These are phyloP conservation scores for Macrotyloma uniflorum DNA, from an alignment of 306 rosid species.

Conservation along the genomic window DNA sequence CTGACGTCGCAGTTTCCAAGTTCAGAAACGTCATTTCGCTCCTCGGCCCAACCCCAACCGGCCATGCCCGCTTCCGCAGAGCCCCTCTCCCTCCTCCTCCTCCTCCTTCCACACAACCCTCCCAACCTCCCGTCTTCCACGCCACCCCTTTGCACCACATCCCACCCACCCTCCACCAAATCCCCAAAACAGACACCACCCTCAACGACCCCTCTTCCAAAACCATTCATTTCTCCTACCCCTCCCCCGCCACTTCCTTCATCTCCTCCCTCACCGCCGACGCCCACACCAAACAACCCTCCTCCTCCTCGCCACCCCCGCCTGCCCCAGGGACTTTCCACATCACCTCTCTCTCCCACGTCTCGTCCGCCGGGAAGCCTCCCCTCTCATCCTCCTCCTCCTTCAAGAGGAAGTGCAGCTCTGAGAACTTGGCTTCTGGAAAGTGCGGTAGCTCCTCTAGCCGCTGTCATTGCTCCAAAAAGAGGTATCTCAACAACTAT, in stretches of 20 bases:
- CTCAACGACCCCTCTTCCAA: conserved; percentile 50
- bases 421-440: conserved; percentile 66
- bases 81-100: conserved; percentile 51
- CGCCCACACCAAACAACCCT: conserved; percentile 55
- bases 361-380: conserved; percentile 56
- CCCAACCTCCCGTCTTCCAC: conserved; percentile 29
- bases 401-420: conserved; percentile 80
- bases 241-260: conserved; percentile 45
- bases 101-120: background rate
- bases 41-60: conserved; percentile 62
- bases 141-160: conserved; percentile 86
- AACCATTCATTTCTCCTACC: conserved; percentile 65
- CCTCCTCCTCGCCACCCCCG: conserved; percentile 56
- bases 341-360: conserved; percentile 64
- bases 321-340: conserved; percentile 50
- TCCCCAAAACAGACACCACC: conserved; percentile 12
- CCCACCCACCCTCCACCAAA: conserved; percentile 46
- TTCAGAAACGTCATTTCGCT: conserved; percentile 81
- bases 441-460: conserved; percentile 72
- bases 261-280: conserved; percentile 77
- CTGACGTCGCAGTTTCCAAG: conserved; percentile 81
- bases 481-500: conserved; percentile 50
- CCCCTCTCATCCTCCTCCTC: conserved; percentile 63
- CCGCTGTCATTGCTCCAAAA: conserved; percentile 84
- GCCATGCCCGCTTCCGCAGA: conserved; percentile 88